Percentiles rank a stretch among this genome's conserved stretches.
Conservation (phyloP, 345 rosid species). For the Draba incana region DNA sequence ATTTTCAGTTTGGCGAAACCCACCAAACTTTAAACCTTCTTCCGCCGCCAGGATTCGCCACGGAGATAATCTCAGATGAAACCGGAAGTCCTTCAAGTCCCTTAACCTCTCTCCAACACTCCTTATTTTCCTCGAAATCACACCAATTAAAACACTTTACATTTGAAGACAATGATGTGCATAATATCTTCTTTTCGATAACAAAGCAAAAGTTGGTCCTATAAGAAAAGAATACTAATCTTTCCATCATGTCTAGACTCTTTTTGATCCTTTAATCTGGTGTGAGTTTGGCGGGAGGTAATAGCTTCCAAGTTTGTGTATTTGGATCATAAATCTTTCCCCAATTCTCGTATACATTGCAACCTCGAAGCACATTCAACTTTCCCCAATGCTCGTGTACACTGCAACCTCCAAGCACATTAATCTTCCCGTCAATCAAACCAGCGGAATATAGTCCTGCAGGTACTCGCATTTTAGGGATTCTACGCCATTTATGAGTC, state of each 20-base stretch:
- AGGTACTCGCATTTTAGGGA: constrained; percentile 52
- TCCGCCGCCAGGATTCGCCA: no score
- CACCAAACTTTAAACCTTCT: no score
- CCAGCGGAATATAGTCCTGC: constrained; percentile 52
- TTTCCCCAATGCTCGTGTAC: constrained; percentile 41
- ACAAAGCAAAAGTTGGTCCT: background rate
- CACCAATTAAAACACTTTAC: no score
- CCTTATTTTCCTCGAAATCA: background rate
- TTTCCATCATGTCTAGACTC: no score
- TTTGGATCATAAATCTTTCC: constrained; percentile 65
- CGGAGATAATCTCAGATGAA: no score
- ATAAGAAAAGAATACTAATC: no score
- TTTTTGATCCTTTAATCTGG: background rate
- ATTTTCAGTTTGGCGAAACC: no score
- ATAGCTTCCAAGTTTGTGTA: constrained; percentile 43
- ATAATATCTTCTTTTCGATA: background rate
- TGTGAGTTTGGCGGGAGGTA: background rate
- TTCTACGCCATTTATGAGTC: constrained; percentile 48
- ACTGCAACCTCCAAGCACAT: constrained; percentile 65
- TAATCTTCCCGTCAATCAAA: constrained; percentile 49
- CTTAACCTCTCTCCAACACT: no score
- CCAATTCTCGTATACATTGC: constrained; percentile 44
- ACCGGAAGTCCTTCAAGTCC: no score
- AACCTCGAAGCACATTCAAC: no score
- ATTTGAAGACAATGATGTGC: no score